phyloP scores from a whole-genome alignment of 768 basidiomycete species.

The Cystofilobasidium bisporidii region DNA sequence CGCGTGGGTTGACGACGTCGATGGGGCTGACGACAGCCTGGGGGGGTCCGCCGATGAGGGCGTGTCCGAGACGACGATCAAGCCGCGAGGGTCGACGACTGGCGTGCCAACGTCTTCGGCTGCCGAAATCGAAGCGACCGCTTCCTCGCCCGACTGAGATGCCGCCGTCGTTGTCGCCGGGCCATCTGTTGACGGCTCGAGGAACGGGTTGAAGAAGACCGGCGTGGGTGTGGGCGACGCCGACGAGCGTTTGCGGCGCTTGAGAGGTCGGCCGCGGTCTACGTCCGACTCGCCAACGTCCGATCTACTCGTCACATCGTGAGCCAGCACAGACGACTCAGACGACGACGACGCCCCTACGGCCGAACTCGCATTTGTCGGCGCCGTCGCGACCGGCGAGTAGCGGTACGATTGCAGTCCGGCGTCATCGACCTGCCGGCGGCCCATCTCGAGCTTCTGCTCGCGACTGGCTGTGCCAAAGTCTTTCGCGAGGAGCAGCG shows the following conservation, averaged over 20 bases:
- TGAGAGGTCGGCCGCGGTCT: not conserved
- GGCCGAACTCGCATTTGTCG: no score
- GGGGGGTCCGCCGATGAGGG: not conserved
- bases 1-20: no score
- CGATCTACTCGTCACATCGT: no score
- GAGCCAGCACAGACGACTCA: no score
- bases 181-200: no score
- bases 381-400: no score
- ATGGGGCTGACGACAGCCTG: not conserved
- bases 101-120: not conserved
- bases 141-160: not conserved
- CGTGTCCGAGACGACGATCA: not conserved
- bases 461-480: not conserved
- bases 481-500: not conserved
- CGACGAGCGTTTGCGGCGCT: not conserved
- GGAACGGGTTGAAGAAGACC: constrained; percentile 3
- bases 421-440: not conserved
- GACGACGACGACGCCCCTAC: no score
- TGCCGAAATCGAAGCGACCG: not conserved
- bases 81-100: no score
- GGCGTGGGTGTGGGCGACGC: not conserved
- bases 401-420: not conserved
- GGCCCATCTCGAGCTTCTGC: not conserved
- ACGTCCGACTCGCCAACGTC: not conserved
- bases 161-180: not conserved